These are phyloP conservation scores for Venturia effusa DNA, from an alignment of 2,329 filamentous ascomycete species.

Conservation along the genomic window DNA sequence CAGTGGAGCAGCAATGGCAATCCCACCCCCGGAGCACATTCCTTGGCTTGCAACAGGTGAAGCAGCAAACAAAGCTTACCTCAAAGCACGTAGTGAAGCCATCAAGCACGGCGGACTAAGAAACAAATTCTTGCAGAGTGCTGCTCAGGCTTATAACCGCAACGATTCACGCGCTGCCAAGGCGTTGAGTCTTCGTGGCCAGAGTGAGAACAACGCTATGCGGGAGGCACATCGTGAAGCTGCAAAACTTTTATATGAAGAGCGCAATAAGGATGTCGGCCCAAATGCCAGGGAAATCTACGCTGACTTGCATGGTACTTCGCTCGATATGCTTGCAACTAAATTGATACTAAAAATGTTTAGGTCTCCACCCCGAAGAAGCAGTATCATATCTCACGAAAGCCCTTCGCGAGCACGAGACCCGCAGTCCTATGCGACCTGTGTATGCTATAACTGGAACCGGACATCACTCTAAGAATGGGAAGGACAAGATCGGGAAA, in stretches of 20 bases:
- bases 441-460: conserved; percentile 96
- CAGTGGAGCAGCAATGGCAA: conserved; percentile 69
- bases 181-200: conserved; percentile 82
- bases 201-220: conserved; percentile 96
- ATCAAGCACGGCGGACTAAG: conserved; percentile 94
- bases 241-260: conserved; percentile 82
- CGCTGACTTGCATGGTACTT: conserved; percentile 71
- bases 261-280: conserved; percentile 64
- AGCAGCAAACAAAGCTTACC: conserved; percentile 81
- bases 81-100: conserved; percentile 89
- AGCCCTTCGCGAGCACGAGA: conserved; percentile 70
- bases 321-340: not conserved
- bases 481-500: conserved; percentile 97
- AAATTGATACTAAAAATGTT: conserved; percentile 8
- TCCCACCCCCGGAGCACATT: conserved; percentile 79
- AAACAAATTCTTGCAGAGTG: conserved; percentile 89
- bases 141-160: conserved; percentile 95
- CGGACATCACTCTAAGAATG: conserved; percentile 95
- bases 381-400: conserved; percentile 88
- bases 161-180: conserved; percentile 95
- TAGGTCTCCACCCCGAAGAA: conserved; percentile 89
- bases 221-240: conserved; percentile 92
- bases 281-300: conserved; percentile 62
- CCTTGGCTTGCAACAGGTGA: conserved; percentile 95
- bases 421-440: conserved; percentile 49